These are phyloP conservation scores for Amphibolis antarctica DNA, from an alignment of 106 monocot species.

Conservation along the genomic window DNA sequence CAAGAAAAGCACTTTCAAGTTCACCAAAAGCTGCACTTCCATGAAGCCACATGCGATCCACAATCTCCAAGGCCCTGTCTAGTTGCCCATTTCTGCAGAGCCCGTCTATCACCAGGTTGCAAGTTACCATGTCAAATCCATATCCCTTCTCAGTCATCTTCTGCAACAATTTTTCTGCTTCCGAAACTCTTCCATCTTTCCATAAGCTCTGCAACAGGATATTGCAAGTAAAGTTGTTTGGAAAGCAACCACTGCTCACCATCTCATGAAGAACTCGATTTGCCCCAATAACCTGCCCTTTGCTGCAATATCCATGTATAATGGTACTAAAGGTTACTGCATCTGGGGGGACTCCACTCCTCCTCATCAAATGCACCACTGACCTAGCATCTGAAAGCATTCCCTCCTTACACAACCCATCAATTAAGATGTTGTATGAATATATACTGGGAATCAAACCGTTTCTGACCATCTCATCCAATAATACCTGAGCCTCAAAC, in stretches of 20 bases:
- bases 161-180: constrained; percentile 56
- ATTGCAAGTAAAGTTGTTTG: constrained; percentile 72
- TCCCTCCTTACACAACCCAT: constrained; percentile 74
- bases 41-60: constrained; percentile 69
- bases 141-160: constrained; percentile 84
- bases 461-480: constrained; percentile 52
- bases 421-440: constrained; percentile 71
- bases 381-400: constrained; percentile 53
- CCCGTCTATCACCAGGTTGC: constrained; percentile 74
- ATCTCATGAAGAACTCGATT: constrained; percentile 65
- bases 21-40: constrained; percentile 73
- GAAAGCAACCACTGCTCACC: constrained; percentile 45
- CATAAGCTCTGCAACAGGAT: constrained; percentile 74
- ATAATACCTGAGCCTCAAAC: constrained; percentile 36
- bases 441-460: constrained; percentile 42
- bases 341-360: constrained; percentile 45
- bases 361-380: constrained; percentile 54
- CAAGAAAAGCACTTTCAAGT: constrained; percentile 64
- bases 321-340: constrained; percentile 64
- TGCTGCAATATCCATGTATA: constrained; percentile 62
- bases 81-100: constrained; percentile 68
- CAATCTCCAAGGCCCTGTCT: constrained; percentile 82
- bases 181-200: constrained; percentile 66
- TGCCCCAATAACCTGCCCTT: constrained; percentile 48
- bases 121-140: constrained; percentile 60